A percentile compares a stretch with the other conserved stretches of the same genome.
Conservation (phyloP, 2,329 filamentous ascomycete genomes). For the Alternaria burnsii region DNA sequence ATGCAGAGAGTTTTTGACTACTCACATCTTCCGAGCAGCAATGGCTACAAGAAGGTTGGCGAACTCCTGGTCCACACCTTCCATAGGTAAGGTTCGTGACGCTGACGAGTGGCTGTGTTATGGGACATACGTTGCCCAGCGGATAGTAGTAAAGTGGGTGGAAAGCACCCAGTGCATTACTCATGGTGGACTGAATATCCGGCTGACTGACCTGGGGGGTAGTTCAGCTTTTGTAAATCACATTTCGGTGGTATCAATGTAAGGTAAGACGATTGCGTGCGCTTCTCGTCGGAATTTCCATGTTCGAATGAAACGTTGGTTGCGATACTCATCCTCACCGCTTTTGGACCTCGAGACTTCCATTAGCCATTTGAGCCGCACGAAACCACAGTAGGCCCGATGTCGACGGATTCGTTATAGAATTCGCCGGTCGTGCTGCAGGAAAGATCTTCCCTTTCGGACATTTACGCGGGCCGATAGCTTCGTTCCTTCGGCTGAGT, state of each 20-base stretch:
- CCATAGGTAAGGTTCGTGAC: neutral
- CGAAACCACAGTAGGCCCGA: neutral
- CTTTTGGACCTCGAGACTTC: neutral
- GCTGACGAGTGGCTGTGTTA: neutral
- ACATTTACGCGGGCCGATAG: neutral
- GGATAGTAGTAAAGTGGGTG: constrained; percentile 4
- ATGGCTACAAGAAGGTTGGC: neutral
- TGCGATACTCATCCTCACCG: neutral
- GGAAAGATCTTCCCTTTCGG: neutral
- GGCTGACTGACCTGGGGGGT: neutral
- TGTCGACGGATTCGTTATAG: neutral
- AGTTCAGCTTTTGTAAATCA: neutral
- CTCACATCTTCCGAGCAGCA: constrained; percentile 5
- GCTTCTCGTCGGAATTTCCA: neutral
- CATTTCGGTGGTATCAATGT: neutral
- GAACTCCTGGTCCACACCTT: constrained; percentile 8
- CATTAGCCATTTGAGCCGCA: neutral
- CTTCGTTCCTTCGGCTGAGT: neutral
- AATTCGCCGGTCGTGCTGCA: neutral
- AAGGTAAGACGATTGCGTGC: neutral
- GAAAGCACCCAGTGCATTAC: neutral
- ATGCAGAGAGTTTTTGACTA: neutral
- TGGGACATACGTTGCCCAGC: neutral
- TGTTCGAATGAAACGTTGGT: neutral
- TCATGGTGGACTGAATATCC: neutral